A percentile compares a stretch with the other conserved stretches of the same genome.
Conservation (phyloP, 1,139 yeast species). For the Blastobotrys arbuscula region DNA sequence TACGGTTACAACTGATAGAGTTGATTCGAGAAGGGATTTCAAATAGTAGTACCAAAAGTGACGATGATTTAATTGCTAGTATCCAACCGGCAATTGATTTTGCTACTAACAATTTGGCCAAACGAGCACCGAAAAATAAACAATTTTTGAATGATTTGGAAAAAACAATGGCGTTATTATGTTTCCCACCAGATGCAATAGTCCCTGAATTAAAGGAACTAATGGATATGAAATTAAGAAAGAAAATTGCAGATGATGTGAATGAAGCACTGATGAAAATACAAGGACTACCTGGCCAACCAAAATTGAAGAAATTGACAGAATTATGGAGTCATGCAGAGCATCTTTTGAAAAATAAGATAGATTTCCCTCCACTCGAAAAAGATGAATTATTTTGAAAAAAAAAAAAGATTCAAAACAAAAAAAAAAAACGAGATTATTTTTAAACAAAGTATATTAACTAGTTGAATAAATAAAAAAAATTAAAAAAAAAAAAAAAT, state of each 20-base stretch:
- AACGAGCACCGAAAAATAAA: conserved; percentile 33
- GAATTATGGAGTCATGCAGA: conserved; percentile 36
- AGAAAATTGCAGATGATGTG: conserved; percentile 35
- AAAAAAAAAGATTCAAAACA: too few relatives aligned
- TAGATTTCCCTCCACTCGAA: conserved; percentile 24
- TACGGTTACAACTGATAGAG: conserved; percentile 38
- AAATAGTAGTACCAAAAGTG: conserved; percentile 17
- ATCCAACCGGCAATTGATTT: conserved; percentile 36
- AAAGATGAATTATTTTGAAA: conserved; percentile 6
- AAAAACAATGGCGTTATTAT: conserved; percentile 38
- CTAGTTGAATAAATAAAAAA: background rate
- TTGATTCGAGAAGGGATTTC: conserved; percentile 31
- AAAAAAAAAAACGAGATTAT: too few relatives aligned
- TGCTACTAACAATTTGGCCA: conserved; percentile 36
- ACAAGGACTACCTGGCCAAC: conserved; percentile 33
- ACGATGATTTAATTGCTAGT: conserved; percentile 10
- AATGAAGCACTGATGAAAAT: conserved; percentile 34
- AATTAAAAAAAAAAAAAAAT: too few relatives aligned
- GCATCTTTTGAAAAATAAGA: conserved; percentile 24
- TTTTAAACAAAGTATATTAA: too few relatives aligned
- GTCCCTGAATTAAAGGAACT: conserved; percentile 32
- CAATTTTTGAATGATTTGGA: conserved; percentile 34
- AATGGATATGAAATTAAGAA: conserved; percentile 33
- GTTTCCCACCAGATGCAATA: conserved; percentile 34
- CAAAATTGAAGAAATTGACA: conserved; percentile 32